Base-by-base conservation (phyloP, 176 grass and related monocot genomes). In the Stipa capillata region DNA sequence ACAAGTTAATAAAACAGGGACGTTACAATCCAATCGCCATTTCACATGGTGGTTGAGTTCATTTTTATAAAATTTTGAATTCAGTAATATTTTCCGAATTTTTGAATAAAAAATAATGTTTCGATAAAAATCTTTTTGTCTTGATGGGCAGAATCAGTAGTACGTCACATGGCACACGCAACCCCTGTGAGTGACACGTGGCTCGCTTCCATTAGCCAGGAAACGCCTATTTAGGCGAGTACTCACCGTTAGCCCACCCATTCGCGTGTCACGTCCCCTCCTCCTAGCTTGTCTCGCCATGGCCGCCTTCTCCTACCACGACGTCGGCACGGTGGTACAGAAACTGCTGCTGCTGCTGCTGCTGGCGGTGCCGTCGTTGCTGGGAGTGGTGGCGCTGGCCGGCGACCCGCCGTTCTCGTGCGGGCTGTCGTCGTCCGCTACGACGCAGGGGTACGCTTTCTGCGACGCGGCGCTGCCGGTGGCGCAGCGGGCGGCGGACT, bases 401-500 rank as follows among this genome's bases (percentile, higher is more conserved):
- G 41, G 11, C 9, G 76, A 39, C 6, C 84, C 86, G 2, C 74
- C 76, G 7, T 87, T 87, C 83, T 85, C 92, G 60, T 94, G 92
- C 25, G 89, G 90, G 27, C 60, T 76, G 0, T 69, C 76, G 10
- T 64, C 75, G 0, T 2, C 79, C 8, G 53, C 76, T 13, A 14
- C 53, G 25, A 43, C 76, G 15, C 5, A 18, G 25, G 55, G 27
- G 21, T 12, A 72, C 7, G 65, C 77, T 10, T 91, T 93, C 72
- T 91, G 94, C 82, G 55, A 91, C 44, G n/a, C 31, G 21, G 17
- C 66, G 29, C 69, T 78, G 1, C 56, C 81, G 6, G 74, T 29
- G 3, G 69, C 31, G 3, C 34, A 65, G 69, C 79, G 94, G 6
- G 94, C 69, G 18, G 81, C 73, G 24, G 89, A 97, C 78, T 84